A percentile compares a stretch with the other conserved stretches of the same genome.
Evolutionary conservation across 495 filamentous ascomycete genomes (phyloP).

Genomic region (Hypoxylon subgilvum): DNA sequence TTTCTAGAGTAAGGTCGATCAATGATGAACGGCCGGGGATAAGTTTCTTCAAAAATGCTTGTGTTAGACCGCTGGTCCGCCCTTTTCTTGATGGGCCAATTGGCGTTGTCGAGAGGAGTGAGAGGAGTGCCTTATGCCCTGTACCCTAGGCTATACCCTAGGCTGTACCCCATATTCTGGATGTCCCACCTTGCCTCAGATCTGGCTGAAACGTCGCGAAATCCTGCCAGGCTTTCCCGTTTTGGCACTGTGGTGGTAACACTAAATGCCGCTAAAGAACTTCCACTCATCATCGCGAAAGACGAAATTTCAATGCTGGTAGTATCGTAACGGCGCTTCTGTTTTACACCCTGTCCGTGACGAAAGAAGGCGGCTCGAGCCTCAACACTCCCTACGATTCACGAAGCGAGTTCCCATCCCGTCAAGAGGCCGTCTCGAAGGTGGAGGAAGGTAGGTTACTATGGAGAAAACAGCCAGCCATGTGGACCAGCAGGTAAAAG

Average conservation of each 20-base stretch:
- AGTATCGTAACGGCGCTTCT: slow-evolving; percentile 13
- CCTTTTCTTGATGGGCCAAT: slow-evolving; percentile 11
- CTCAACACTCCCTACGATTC: slow-evolving; percentile 9
- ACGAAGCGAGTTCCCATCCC: background rate
- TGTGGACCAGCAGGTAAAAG: background rate
- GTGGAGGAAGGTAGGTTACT: background rate
- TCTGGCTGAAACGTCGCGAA: slow-evolving; percentile 39
- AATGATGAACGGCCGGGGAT: slow-evolving; percentile 2
- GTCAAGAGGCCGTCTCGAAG: slow-evolving; percentile 1
- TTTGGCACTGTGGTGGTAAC: slow-evolving; percentile 1
- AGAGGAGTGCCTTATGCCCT: no score
- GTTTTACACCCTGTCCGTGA: slow-evolving; percentile 31
- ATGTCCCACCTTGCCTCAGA: slow-evolving; percentile 34
- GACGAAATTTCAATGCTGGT: slow-evolving; percentile 1
- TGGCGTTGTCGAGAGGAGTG: slow-evolving; percentile 10
- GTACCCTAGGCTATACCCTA: background rate
- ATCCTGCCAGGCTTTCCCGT: slow-evolving; percentile 21
- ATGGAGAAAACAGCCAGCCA: no score
- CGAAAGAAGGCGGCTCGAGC: slow-evolving; percentile 19
- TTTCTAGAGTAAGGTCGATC: slow-evolving; percentile 17
- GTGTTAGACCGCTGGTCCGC: slow-evolving; percentile 17
- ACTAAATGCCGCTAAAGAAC: slow-evolving; percentile 13
- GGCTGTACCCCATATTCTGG: slow-evolving; percentile 33
- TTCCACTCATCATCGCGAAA: slow-evolving; percentile 14
- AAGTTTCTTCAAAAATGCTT: slow-evolving; percentile 23